Evolutionary conservation across 2,329 filamentous ascomycete genomes (phyloP), one percentile per base, ranked within the genome.

Genomic region (Pestalotiopsis sp.): DNA sequence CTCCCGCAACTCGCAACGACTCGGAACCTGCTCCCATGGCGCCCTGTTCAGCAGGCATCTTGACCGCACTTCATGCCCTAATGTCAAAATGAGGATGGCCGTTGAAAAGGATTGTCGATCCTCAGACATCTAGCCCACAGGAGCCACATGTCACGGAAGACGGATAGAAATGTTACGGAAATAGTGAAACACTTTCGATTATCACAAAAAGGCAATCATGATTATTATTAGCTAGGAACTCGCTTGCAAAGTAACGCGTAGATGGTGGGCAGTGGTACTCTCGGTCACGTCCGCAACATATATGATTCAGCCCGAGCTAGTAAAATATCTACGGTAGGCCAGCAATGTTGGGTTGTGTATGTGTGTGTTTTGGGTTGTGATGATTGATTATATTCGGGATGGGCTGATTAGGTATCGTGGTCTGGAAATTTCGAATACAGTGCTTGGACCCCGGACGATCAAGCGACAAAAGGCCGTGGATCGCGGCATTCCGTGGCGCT

Each of bases 401-500:
- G 17, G 17, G 17, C 6, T 52, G 45, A 52, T 52, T 52, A 52
- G 45, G 45, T 52, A 52, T 27, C 13, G 14, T 36, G 36, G 36
- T 62, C 59, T 59, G 17, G 31, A 39, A 20, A 62, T 27, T 36
- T 62, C 59, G 59, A 62, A 62, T 62, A 62, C 59, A 62, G 59
- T 62, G 31, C 59, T 39, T 39, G 27, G 59, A 36, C 59, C 45
- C 45, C 45, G 45, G 45, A 52, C 45, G 45, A 52, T 52, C 45
- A 52, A 52, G 45, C 45, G 45, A 62, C 13, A 31, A 39, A 20
- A 13, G 23, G 27, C 56, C 27, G 59, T 62, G 59, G 31, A 38
- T 62, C 49, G 64, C 45, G 45, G 45, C 27, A 58, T 58, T 45
- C n/a, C 27, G 64, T 66, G 64, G 64, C 64, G 64, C 39, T 59